Evolutionary conservation across 164 flowering plant genomes (phyloP).

Genomic region (Taxillus chinensis): DNA sequence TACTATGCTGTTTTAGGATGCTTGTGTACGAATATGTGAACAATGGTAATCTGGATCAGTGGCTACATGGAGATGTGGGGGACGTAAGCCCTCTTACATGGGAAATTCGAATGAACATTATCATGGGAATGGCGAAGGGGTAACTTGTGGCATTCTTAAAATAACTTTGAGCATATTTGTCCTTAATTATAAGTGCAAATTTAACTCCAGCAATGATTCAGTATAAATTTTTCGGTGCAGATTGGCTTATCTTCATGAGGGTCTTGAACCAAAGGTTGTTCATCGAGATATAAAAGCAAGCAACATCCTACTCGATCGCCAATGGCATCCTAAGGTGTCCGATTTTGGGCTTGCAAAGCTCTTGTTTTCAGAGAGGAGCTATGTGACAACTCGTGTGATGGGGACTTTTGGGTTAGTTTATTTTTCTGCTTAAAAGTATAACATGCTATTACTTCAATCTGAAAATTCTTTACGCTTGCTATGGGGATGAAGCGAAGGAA

Average conservation of each 20-base stretch:
- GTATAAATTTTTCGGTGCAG: slow-evolving; percentile 25
- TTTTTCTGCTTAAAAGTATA: slow-evolving; percentile 3
- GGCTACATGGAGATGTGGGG: slow-evolving; percentile 97
- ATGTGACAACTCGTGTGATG: slow-evolving; percentile 96
- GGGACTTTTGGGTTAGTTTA: slow-evolving; percentile 88
- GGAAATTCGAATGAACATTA: slow-evolving; percentile 84
- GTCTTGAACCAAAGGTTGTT: slow-evolving; percentile 95
- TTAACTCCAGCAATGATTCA: background rate
- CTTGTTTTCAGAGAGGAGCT: slow-evolving; percentile 64
- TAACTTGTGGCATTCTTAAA: slow-evolving; percentile 13
- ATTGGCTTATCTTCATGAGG: slow-evolving; percentile 95
- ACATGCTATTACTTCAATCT: too few relatives aligned
- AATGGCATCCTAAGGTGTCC: slow-evolving; percentile 86
- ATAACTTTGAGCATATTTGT: background rate
- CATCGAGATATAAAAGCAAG: slow-evolving; percentile 91
- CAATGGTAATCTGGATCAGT: slow-evolving; percentile 91
- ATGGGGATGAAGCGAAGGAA: too few relatives aligned
- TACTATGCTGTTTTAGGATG: slow-evolving; percentile 44
- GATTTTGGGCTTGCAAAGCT: slow-evolving; percentile 99
- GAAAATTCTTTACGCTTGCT: too few relatives aligned
- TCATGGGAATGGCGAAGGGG: slow-evolving; percentile 94
- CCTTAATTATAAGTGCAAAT: too few relatives aligned
- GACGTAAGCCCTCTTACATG: slow-evolving; percentile 88
- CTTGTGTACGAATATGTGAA: slow-evolving; percentile 93
- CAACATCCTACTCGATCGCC: slow-evolving; percentile 81